These are phyloP conservation scores for Diaporthe sp. DNA, from an alignment of 2,329 filamentous ascomycete genomes.

Conservation along the genomic window DNA sequence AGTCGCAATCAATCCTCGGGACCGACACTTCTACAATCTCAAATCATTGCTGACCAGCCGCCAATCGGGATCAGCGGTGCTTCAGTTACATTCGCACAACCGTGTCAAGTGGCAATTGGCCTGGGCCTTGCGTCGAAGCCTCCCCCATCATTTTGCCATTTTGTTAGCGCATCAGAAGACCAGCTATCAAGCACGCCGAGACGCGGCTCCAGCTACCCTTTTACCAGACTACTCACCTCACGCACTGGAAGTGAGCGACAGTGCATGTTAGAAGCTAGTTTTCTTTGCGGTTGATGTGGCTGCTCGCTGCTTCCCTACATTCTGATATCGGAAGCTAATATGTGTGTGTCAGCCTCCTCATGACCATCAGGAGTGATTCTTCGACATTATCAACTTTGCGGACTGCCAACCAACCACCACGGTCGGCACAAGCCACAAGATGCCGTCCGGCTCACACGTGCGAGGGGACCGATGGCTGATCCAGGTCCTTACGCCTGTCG, in stretches of 20 bases:
- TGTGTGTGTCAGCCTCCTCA: background rate
- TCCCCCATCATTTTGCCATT: background rate
- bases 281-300: background rate
- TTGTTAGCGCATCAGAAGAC: background rate
- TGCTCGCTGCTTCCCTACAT: background rate
- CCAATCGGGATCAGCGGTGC: background rate
- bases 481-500: constrained; percentile 3
- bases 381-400: background rate
- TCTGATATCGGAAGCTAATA: background rate
- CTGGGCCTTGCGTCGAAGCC: background rate
- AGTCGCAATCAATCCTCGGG: too few relatives aligned
- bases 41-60: background rate
- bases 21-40: background rate
- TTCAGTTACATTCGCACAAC: background rate
- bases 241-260: background rate
- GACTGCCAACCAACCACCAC: background rate
- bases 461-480: constrained; percentile 1
- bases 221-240: background rate
- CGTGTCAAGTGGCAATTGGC: background rate
- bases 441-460: background rate
- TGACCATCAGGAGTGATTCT: background rate
- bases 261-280: background rate
- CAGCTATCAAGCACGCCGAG: background rate
- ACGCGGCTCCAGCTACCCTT: too few relatives aligned
- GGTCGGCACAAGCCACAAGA: background rate